Evolutionary conservation across 441 rosid genomes (phyloP), one percentile per base, ranked within the genome.

Genomic region (Erodium trifolium): DNA sequence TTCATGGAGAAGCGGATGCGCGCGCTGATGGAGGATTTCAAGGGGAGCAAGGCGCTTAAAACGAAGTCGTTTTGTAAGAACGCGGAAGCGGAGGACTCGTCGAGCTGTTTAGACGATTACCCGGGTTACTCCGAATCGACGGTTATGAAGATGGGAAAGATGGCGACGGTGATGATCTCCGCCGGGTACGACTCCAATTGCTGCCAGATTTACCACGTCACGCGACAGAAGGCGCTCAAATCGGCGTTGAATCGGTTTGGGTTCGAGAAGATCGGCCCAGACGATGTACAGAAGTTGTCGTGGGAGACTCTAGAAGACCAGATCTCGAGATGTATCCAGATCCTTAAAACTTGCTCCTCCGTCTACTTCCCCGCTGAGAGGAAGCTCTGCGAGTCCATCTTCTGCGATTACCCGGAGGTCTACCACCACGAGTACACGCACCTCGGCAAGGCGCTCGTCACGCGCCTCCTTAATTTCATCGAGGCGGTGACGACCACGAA

Each of bases 301-400:
- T 86, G 91, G 91, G 84, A 80, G 39, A 17, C 82, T 8, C 39
- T 84, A 29, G 88, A 83, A 72, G 78, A 71, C 2, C 87, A 84
- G 73, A 84, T 86, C 43, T 55, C 19, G 23, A 41, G 68, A 0
- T 83, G 87, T 83, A 76, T 75, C 74, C 47, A 63, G 17, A 23
- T 76, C 43, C 69, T 83, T 55, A 79, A 72, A 70, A 75, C 73
- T 41, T 82, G 78, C 64, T 70, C 75, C 35, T 65, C 72, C 1
- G 45, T 59, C 64, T 72, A 80, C 37, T 74, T 84, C 39, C 39
- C 86, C 0, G 27, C 17, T 0, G 91, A 86, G 34, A 63, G 79
- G 23, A 78, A 68, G 18, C 76, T 86, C 27, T 70, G 80, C 29
- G 67, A 70, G 37, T 70, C 81, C 0, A 70, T 82, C 3, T 86